Evolutionary conservation across 2,329 filamentous ascomycete species (phyloP), one percentile per base, ranked within the genome.

Genomic region (Bimuria novae-zelandiae): DNA sequence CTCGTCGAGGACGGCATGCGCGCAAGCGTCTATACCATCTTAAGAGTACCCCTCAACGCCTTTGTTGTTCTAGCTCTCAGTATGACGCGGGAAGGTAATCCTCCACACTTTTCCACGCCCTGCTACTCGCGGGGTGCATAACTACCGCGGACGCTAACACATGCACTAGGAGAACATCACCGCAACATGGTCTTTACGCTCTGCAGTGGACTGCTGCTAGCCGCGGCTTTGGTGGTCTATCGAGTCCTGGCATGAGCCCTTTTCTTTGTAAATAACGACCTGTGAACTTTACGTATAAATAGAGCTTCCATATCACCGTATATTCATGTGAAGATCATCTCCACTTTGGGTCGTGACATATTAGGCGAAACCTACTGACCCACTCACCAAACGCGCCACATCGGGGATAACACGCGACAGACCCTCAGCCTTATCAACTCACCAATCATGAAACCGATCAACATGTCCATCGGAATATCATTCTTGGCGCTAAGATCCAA

Each of bases 11-110:
- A 86, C 62, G 76, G 76, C 2, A 73, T 78, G 21, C 74, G 84
- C 37, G 81, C 79, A 3, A 78, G 77, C 37, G 76, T 85, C 14
- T 86, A 86, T 64, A 80, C 80, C 14, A 71, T 84, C 47, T 71
- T 86, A 63, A 77, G 84, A 25, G 75, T 86, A 12, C 84, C 84
- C 10, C 69, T 87, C 55, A 86, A 86, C 62, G 64, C 62, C 10
- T 71, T 71, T 48, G 68, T 70, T 6, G 68, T 70, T 33, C 57
- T 71, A 33, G 67, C 68, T 11, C 48, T 71, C 30, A 70, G 66
- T 49, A 69, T 63, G 19, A 70, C 67, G 4, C 64, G 62, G 58
- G 67, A 70, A 62, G 68, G 68, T 66, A 60, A 45, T 56, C 25
- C 40, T 21, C 23, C 44, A 44, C 37, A 22, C 16, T n/a, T 1